Evolutionary conservation across 2,329 filamentous ascomycete genomes (phyloP), one percentile per base, ranked within the genome.

Genomic region (Chrysoporthe deuterocubensis): DNA sequence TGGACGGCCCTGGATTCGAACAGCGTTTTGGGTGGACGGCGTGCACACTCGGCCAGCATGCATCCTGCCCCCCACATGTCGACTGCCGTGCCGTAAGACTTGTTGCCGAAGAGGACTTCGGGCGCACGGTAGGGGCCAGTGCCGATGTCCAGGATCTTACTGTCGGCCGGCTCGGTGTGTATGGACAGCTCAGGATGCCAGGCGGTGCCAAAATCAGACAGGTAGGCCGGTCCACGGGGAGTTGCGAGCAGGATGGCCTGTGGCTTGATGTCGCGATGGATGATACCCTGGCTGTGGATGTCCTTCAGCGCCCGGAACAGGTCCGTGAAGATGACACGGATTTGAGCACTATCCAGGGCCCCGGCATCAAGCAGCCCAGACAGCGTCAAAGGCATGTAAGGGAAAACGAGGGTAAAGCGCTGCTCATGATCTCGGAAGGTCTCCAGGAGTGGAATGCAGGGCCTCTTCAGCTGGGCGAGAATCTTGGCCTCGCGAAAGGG

Each of bases 201-300:
- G 9, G 94, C 89, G 50, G 96, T 96, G 62, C 96, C 95, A 80
- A 99, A 98, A 78, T 99, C 96, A 46, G 93, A 89, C 2, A 99
- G 84, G 72, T 90, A 92, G 3, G 92, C 92, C 4, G 93, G 91
- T 0, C 92, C 92, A 6, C 85, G 81, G 0, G 85, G 81, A 0
- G 90, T 88, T 54, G 85, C 81, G 58, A 97, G 84, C 9, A 97
- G 83, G 46, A 99, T 85, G 64, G 97, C 97, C 0, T 93, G 94
- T 0, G 96, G 96, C 75, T 99, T 99, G 76, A 99, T 82, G 75
- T 99, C 96, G 67, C 96, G 90, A 77, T 99, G 96, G 65, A 99
- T 91, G 67, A 99, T 94, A 8, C 89, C 91, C 34, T 88, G 80
- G 8, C 78, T 73, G 76, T 99, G 96, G 2, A 97, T 82, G 73